Evolutionary conservation across 2,329 filamentous ascomycete species (phyloP).

Genomic region (Penicillium sp.): DNA sequence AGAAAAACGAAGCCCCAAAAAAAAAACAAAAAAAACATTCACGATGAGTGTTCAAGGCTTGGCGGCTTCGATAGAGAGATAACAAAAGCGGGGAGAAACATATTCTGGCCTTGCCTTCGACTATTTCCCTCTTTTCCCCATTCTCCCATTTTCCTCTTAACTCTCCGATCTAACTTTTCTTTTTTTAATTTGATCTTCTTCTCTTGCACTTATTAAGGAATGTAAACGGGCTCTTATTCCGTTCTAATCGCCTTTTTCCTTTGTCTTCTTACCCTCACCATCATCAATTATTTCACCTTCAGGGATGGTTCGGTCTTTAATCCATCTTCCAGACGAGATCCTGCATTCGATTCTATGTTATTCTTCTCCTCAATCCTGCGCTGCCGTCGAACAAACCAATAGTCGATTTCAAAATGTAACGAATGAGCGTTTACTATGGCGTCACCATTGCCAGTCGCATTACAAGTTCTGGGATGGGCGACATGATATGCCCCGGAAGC

Average conservation of each 20-base stretch:
- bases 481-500: constrained; percentile 60
- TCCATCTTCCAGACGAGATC: constrained; percentile 73
- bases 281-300: constrained; percentile 5
- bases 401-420: constrained; percentile 64
- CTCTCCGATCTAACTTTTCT: not conserved
- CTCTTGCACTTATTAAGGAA: not conserved
- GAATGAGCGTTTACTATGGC: constrained; percentile 76
- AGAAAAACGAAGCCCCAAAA: not conserved
- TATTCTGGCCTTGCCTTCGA: not conserved
- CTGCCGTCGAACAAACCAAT: constrained; percentile 59
- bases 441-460: constrained; percentile 63
- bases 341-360: constrained; percentile 73
- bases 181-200: not conserved
- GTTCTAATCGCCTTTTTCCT: not conserved
- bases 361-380: constrained; percentile 51
- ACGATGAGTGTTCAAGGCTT: not conserved
- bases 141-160: not conserved
- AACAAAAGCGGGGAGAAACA: not conserved
- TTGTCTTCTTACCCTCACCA: not conserved
- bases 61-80: not conserved
- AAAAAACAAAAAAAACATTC: not conserved
- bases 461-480: constrained; percentile 74
- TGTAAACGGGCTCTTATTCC: not conserved
- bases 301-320: constrained; percentile 37
- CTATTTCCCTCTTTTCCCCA: not conserved